Evolutionary conservation across 2,329 filamentous ascomycete species (phyloP).

Genomic region (Cordyceps sp.): DNA sequence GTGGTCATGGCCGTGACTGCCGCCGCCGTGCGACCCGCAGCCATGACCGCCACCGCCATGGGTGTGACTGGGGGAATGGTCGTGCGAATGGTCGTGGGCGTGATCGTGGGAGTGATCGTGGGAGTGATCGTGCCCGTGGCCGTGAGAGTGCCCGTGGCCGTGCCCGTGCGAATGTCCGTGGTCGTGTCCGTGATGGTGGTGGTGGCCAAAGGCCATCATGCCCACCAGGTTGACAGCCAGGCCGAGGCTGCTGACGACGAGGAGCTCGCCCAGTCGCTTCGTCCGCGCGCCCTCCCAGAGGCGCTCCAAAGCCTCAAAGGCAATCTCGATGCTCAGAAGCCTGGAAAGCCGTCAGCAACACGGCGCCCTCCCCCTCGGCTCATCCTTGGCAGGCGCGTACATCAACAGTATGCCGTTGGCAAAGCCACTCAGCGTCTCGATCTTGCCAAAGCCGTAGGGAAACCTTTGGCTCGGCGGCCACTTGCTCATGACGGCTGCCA

Average conservation of each 20-base stretch:
- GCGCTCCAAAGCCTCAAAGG: constrained; percentile 83
- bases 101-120: constrained; percentile 31
- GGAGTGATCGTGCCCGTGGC: constrained; percentile 21
- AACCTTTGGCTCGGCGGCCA: constrained; percentile 83
- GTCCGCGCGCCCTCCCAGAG: constrained; percentile 73
- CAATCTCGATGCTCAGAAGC: constrained; percentile 88
- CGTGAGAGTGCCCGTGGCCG: constrained; percentile 28
- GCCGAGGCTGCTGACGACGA: constrained; percentile 76
- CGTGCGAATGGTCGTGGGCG: constrained; percentile 3
- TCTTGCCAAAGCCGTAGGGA: constrained; percentile 91
- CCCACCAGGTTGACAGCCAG: constrained; percentile 84
- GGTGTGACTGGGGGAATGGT: constrained; percentile 36
- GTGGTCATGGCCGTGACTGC: constrained; percentile 43
- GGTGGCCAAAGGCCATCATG: constrained; percentile 66
- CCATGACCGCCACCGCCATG: constrained; percentile 21
- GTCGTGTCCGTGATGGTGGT: constrained; percentile 29
- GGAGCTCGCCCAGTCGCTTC: constrained; percentile 68
- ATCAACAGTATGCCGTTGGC: constrained; percentile 92
- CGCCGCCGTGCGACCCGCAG: constrained; percentile 20
- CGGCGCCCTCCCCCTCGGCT: background rate
- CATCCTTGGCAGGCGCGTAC: constrained; percentile 25
- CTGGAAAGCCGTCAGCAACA: constrained; percentile 22
- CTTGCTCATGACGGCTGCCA: constrained; percentile 88
- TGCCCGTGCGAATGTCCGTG: constrained; percentile 13
- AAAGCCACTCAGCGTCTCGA: constrained; percentile 90